phyloP scores from a whole-genome alignment of 2,329 filamentous ascomycete species.

The Neofusicoccum sp. region DNA sequence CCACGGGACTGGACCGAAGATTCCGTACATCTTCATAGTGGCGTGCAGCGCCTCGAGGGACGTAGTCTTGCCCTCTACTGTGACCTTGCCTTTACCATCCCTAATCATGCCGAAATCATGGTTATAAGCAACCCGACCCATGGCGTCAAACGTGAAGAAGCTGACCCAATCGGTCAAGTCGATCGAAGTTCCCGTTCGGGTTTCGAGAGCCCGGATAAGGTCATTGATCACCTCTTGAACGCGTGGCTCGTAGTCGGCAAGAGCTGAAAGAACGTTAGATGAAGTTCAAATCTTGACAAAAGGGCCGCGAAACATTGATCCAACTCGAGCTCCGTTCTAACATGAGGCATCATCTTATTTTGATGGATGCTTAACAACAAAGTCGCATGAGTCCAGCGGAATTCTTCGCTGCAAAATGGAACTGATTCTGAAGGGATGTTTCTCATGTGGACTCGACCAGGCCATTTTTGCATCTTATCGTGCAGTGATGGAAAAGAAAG shows the following conservation, averaged over 20 bases:
- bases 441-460: neutral
- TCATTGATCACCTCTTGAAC: slow-evolving; percentile 31
- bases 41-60: slow-evolving; percentile 28
- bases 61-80: slow-evolving; percentile 24
- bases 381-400: neutral
- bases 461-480: neutral
- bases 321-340: neutral
- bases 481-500: neutral
- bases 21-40: slow-evolving; percentile 34
- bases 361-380: neutral
- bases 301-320: neutral
- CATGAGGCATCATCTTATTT: neutral
- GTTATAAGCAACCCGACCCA: slow-evolving; percentile 47
- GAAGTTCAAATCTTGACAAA: neutral
- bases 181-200: slow-evolving; percentile 23
- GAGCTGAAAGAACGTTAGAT: neutral
- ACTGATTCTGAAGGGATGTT: neutral
- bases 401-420: neutral
- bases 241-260: slow-evolving; percentile 32
- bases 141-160: slow-evolving; percentile 50
- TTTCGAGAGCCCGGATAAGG: slow-evolving; percentile 29
- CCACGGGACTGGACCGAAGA: slow-evolving; percentile 38
- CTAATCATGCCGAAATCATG: slow-evolving; percentile 41
- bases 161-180: slow-evolving; percentile 35
- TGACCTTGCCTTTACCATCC: slow-evolving; percentile 25